Conservation (phyloP, 805 yeast genomes). For the Lachancea sp. region DNA sequence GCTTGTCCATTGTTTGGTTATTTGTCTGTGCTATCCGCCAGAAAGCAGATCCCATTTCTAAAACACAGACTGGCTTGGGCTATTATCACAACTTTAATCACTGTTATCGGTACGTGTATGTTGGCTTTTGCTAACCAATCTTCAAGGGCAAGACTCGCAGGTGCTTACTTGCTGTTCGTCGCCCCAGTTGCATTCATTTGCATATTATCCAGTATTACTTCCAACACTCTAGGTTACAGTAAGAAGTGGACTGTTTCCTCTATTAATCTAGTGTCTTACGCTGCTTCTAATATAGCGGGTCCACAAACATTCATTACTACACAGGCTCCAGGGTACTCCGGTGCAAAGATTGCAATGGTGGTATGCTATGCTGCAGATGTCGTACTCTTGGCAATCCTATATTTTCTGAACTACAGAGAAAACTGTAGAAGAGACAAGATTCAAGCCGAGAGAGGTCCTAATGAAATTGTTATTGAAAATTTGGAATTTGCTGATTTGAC, state of each 20-base stretch:
- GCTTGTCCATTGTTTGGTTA: slow-evolving; percentile 33
- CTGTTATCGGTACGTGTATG: slow-evolving; percentile 34
- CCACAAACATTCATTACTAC: slow-evolving; percentile 59
- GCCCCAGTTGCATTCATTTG: slow-evolving; percentile 35
- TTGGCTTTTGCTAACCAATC: slow-evolving; percentile 37
- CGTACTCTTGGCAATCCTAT: slow-evolving; percentile 30
- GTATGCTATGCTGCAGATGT: slow-evolving; percentile 41
- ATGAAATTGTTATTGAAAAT: slow-evolving; percentile 15
- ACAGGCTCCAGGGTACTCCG: slow-evolving; percentile 54
- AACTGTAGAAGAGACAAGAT: slow-evolving; percentile 39
- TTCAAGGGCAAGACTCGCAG: slow-evolving; percentile 35
- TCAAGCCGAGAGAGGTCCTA: slow-evolving; percentile 24
- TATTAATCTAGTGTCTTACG: slow-evolving; percentile 54
- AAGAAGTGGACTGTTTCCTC: slow-evolving; percentile 59
- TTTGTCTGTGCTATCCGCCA: slow-evolving; percentile 20
- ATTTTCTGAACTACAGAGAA: slow-evolving; percentile 31
- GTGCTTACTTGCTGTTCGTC: slow-evolving; percentile 32
- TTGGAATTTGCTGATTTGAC: slow-evolving; percentile 38
- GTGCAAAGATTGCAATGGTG: slow-evolving; percentile 49
- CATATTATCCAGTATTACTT: slow-evolving; percentile 32
- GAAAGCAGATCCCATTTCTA: slow-evolving; percentile 15
- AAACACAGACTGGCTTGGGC: slow-evolving; percentile 31
- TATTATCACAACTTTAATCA: slow-evolving; percentile 29
- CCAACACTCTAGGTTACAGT: slow-evolving; percentile 68
- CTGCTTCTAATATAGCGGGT: slow-evolving; percentile 64